phyloP scores from a whole-genome alignment of 805 yeast genomes.

The Myxozyma lipomycoides region DNA sequence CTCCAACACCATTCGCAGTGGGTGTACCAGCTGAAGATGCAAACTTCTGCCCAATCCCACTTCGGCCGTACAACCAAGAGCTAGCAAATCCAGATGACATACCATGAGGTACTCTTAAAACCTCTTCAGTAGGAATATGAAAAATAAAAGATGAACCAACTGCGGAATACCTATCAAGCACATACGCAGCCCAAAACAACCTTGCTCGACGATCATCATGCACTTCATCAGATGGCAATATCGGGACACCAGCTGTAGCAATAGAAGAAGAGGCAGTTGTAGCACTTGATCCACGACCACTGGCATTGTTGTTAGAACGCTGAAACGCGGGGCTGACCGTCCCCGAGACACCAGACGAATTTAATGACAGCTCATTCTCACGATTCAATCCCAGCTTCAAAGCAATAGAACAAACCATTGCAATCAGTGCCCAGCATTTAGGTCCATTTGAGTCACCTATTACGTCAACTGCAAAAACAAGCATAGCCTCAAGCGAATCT shows the following conservation, averaged over 20 bases:
- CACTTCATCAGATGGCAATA: constrained; percentile 7
- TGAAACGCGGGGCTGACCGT: neutral
- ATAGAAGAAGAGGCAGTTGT: neutral
- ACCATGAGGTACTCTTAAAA: constrained; percentile 16
- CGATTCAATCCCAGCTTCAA: constrained; percentile 23
- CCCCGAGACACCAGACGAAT: neutral
- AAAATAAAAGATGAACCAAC: constrained; percentile 31
- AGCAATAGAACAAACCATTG: constrained; percentile 31
- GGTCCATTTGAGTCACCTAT: constrained; percentile 34
- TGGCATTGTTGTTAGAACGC: neutral
- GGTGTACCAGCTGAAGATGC: too few relatives aligned
- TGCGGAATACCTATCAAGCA: constrained; percentile 30
- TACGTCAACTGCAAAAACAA: constrained; percentile 30
- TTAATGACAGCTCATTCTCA: neutral
- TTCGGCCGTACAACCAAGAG: neutral
- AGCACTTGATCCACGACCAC: neutral
- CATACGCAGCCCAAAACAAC: constrained; percentile 32
- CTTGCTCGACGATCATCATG: constrained; percentile 29
- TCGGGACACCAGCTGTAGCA: constrained; percentile 11
- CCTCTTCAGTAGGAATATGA: constrained; percentile 29
- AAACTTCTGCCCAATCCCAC: too few relatives aligned
- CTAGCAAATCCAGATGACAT: neutral
- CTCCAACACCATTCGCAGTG: neutral
- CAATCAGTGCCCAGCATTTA: constrained; percentile 32
- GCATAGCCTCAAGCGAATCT: constrained; percentile 31